Base-by-base conservation (phyloP, 257 asterid genomes). In the Buddleja alternifolia region DNA sequence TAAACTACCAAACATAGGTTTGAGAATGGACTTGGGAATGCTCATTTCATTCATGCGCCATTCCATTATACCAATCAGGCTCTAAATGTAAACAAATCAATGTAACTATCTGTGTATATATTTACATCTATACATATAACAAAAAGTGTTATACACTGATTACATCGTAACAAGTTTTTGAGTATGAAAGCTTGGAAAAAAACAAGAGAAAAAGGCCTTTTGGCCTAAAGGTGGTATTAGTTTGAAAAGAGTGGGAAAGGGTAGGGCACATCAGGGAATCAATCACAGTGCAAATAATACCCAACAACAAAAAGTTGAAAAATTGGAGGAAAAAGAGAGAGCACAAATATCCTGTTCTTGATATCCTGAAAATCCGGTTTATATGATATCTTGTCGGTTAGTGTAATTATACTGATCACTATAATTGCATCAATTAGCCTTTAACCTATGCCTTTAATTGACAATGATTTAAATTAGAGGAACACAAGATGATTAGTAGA, bases 361-460 rank as follows among this genome's bases (percentile, higher is more conserved):
- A 78, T 72, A 66, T 81, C 86, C 86, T 81, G 77, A 73, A 82
- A 78, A 78, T 82, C 86, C 86, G 83, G 78, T 70, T 54, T 1
- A 37, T 73, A 69, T 60, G 58, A 81, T 75, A 46, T 75, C 53
- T 56, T 81, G 86, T 81, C 83, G 81, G 73, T 63, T 80, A 55
- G 53, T 55, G 65, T 69, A 55, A 53, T 74, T 61, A 67, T 15
- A 15, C 16, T 41, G 16, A 23, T 60, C 40, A 52, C 77, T n/a
- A 29, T 77, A 58, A 68, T 78, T 63, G 55, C 60, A 61, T 36
- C 48, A 40, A 53, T 67, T 56, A n/a, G 17, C 51, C 15, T 66
- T 51, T 67, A 67, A 2, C 54, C 50, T 24, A 72, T 48, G 63
- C 53, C 57, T 42, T 55, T 29, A 29, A 29, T 29, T 14, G 37